Percentiles rank a stretch among this genome's conserved stretches.
These are phyloP conservation scores for Vaccinium myrtillus DNA, from an alignment of 148 eudicot species.

Conservation along the genomic window DNA sequence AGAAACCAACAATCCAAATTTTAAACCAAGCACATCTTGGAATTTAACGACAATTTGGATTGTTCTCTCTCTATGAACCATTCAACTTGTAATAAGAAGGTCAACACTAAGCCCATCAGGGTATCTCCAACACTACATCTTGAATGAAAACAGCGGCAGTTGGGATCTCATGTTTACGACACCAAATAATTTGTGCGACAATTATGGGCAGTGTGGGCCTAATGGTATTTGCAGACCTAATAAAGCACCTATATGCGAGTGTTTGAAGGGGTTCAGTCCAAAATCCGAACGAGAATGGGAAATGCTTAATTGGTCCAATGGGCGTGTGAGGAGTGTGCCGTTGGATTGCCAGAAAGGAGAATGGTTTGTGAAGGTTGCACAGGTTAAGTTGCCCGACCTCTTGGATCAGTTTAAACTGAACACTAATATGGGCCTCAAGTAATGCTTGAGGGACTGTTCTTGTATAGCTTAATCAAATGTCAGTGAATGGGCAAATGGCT, in stretches of 20 bases:
- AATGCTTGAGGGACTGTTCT: constrained; percentile 20
- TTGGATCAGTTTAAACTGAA: background rate
- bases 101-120: background rate
- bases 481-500: constrained; percentile 15
- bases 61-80: background rate
- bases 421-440: background rate
- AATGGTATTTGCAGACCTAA: constrained; percentile 22
- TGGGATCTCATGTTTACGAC: constrained; percentile 12
- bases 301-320: constrained; percentile 20
- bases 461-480: constrained; percentile 18
- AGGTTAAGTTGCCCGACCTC: constrained; percentile 17
- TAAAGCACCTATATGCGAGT: constrained; percentile 22
- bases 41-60: background rate
- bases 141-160: constrained; percentile 9
- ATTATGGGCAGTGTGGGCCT: constrained; percentile 24
- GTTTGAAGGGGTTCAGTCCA: constrained; percentile 26
- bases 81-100: background rate
- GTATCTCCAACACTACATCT: background rate
- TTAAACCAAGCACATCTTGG: background rate
- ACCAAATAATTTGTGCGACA: constrained; percentile 21
- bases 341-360: constrained; percentile 14
- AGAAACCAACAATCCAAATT: background rate
- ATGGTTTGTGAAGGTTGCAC: background rate
- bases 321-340: constrained; percentile 20
- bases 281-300: constrained; percentile 21